These are phyloP conservation scores for Dicorynia guianensis DNA, from an alignment of 306 rosid species.

Conservation along the genomic window DNA sequence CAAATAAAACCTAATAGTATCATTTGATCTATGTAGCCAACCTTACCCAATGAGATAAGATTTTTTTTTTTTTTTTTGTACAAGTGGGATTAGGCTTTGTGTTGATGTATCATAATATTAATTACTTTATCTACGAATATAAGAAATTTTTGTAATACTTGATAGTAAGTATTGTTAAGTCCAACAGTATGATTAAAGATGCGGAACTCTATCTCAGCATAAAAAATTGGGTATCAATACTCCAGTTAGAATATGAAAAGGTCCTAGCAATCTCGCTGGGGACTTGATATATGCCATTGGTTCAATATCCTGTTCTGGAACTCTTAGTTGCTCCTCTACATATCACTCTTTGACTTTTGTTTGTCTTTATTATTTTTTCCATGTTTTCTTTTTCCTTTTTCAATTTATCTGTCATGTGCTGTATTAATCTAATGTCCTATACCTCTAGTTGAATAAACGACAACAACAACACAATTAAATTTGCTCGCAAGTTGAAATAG, in stretches of 20 bases:
- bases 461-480: no score
- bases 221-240: neutral
- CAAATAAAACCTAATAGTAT: no score
- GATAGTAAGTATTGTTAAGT: no score
- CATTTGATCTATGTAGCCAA: no score
- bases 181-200: no score
- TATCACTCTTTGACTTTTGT: neutral
- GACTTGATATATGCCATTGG: conserved; percentile 10
- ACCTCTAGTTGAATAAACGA: neutral
- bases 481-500: no score
- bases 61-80: no score
- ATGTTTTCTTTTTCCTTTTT: neutral
- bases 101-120: no score
- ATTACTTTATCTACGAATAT: no score
- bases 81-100: no score
- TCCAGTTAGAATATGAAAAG: conserved; percentile 13
- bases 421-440: conserved; percentile 10
- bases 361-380: neutral
- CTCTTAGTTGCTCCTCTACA: neutral
- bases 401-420: neutral
- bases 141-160: no score
- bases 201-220: neutral
- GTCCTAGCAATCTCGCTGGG: neutral
- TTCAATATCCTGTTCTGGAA: conserved; percentile 2
- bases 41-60: no score